Evolutionary conservation across 306 rosid genomes (phyloP), one percentile per base, ranked within the genome.

Genomic region (Corylus americana): DNA sequence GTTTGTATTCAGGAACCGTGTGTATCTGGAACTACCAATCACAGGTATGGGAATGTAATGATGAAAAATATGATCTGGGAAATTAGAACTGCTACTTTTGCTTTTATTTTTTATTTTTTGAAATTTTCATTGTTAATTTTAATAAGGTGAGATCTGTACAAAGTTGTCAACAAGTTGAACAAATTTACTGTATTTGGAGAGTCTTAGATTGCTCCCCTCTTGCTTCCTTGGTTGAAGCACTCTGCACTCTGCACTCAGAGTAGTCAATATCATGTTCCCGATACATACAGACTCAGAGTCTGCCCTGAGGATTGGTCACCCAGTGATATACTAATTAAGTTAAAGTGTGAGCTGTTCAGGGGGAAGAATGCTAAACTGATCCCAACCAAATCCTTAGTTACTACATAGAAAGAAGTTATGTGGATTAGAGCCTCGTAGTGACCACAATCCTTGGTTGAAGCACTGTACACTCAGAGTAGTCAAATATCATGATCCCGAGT

Each of bases 1-100:
- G 99, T 90, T 91, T 95, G 81, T 95, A 95, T 85, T 90, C 98
- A 1, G 99, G 99, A 83, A 91, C 99, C 73, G 97, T 95, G 25
- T 95, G 98, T 75, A 93, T 95, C 85, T 95, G 98, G 98, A 95
- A 93, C 89, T 90, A 95, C 92, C 99, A 95, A 84, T 91, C 99
- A 68, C 99, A 95, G 96, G 99, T 91, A 88, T 74, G 83, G 48
- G 48, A 31, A 11, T 80, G 67, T 84, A 78, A 20, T 27, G 54
- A 74, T 78, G 31, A 7, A 18, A 11, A 37, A 37, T 18, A 37
- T 37, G 29, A 13, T 10, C 0, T 12, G 22, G 37, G 11, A 31
- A 57, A 20, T 27, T 51, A n/a, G 25, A 5, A 25, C n/a, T 42
- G 53, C 50, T 74, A 42, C n/a, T 70, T 29, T 78, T 63, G 51